Conservation (phyloP, 345 rosid species). For the Syzygium oleosum region DNA sequence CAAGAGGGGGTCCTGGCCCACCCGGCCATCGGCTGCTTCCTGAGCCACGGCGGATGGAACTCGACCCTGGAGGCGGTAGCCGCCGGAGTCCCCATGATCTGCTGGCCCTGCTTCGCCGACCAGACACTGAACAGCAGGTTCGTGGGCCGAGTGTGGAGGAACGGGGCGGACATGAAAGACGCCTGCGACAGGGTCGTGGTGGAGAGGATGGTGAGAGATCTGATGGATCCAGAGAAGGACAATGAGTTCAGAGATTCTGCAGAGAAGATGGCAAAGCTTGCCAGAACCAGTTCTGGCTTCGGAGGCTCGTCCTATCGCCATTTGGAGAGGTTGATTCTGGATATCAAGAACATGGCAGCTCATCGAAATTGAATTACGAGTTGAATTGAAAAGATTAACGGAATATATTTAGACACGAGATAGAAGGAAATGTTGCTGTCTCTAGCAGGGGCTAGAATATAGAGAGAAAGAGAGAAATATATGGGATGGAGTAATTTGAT, state of each 20-base stretch:
- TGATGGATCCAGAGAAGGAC: slow-evolving; percentile 36
- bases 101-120: slow-evolving; percentile 53
- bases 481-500: too few species aligned
- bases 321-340: slow-evolving; percentile 24
- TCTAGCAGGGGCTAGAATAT: not conserved
- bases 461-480: not conserved
- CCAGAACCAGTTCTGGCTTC: not conserved
- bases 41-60: slow-evolving; percentile 68
- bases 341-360: slow-evolving; percentile 7
- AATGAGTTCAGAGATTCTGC: slow-evolving; percentile 19
- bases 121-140: slow-evolving; percentile 48
- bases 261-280: slow-evolving; percentile 15
- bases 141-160: slow-evolving; percentile 40
- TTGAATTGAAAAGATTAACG: not conserved
- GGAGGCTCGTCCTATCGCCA: slow-evolving; percentile 21
- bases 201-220: slow-evolving; percentile 35
- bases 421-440: not conserved
- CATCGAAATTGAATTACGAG: not conserved
- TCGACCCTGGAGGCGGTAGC: slow-evolving; percentile 47
- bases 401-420: not conserved
- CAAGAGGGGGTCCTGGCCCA: slow-evolving; percentile 37
- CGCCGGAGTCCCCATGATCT: slow-evolving; percentile 52
- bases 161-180: slow-evolving; percentile 58
- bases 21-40: slow-evolving; percentile 36
- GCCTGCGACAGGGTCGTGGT: slow-evolving; percentile 27